Evolutionary conservation across 352 stramenopile genomes (phyloP), one percentile per base, ranked within the genome.

Genomic region (Globisporangium paroecandrum): DNA sequence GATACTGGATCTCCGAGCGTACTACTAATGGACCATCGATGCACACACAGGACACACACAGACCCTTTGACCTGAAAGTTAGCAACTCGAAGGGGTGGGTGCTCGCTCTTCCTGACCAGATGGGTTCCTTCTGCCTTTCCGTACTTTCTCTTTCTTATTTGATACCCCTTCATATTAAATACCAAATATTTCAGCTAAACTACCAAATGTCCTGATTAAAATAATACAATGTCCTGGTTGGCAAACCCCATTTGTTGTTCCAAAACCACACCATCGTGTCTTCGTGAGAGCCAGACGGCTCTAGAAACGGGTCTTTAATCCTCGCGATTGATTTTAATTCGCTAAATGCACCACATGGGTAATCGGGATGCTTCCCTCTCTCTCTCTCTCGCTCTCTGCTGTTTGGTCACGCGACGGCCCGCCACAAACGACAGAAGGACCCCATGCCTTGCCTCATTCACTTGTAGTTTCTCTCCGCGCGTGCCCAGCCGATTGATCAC

Each of bases 241-340:
- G 25, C 49, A 57, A 29, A 5, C 18, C n/a, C 15, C 25, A 15
- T 18, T 24, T 38, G 15, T 58, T 38, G 2, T 47, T 47, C 41
- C 13, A 20, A 47, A 47, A 49, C 6, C 41, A 9, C 1, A 6
- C 41, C 41, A 49, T 49, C 41, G 41, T 7, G 15, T 1, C 7
- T 10, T 58, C 25, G 25, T 4, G 25, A 59, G 54, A 59, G 54
- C 54, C 54, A 59, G 54, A 24, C 24, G 53, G 53, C n/a, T 18
- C 22, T 5, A 56, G 4, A n/a, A 15, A 58, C 18, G 53, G 13
- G 46, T 1, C 6, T n/a, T 59, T 59, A 59, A 59, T 59, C 54
- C 34, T 59, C 51, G 24, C 22, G 41, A 49, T 36, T 32, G 34
- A n/a, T 22, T 41, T 59, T 59, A 59, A 59, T 41, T 59, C 27